Base-by-base conservation (phyloP, 2,329 filamentous ascomycete genomes). In the Tetracladium maxilliforme region DNA sequence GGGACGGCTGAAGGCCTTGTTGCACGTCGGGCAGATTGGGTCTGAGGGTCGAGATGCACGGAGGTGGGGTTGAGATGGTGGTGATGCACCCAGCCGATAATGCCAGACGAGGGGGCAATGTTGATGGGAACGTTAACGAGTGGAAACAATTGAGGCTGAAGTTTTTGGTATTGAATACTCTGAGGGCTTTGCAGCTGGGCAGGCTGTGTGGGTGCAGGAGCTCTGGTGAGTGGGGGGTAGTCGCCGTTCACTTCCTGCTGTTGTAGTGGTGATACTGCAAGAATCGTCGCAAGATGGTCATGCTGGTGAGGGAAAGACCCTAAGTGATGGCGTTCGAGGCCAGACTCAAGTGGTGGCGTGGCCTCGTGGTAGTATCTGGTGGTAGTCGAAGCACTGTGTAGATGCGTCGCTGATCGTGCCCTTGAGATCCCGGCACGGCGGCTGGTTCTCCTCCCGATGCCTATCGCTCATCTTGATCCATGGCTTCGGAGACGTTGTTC, bases 11-110 rank as follows among this genome's bases (percentile, higher is more conserved):
- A 98, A 98, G 10, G 87, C 86, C 60, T 98, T 98, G 64, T 81
- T 92, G 70, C 90, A 98, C 4, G 84, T 94, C 36, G 74, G 78
- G 61, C 90, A 98, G 47, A 95, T 86, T 93, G 87, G 19, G 79
- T 84, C 49, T 90, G 87, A 3, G 86, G 79, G 50, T 87, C 94
- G 1, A 80, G 68, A 3, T 81, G 69, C 7, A 79, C 70, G 26
- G 75, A 79, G 4, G 82, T 81, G 4, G 84, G 81, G 25, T 81
- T 82, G 42, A 94, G 90, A 58, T 94, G 94, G 56, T 95, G 87
- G 51, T 79, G 73, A 39, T 79, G 71, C 46, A 87, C 77, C 80
- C 79, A 90, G 9, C 76, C 74, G 50, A 77, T 78, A 29, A 61
- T 51, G 14, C 66, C 63, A 7, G 67, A 61, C 27, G 69, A 56